Evolutionary conservation across 306 rosid species (phyloP).

Genomic region (Astragalus glycyphyllos): DNA sequence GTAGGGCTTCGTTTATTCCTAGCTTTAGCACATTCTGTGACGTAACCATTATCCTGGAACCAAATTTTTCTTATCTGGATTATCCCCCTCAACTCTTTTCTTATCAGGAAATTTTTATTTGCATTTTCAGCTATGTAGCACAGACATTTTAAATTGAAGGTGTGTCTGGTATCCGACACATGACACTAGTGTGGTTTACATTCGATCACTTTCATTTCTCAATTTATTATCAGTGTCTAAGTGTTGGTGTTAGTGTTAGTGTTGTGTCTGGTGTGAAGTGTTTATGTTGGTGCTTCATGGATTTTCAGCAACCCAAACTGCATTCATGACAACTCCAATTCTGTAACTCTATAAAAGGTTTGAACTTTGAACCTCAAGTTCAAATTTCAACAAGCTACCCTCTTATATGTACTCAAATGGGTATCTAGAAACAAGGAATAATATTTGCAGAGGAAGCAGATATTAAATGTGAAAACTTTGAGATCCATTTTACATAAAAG

Average conservation of each 20-base stretch:
- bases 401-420: constrained; percentile 34
- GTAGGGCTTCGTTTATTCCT: constrained; percentile 58
- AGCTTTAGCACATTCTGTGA: constrained; percentile 56
- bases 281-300: background rate
- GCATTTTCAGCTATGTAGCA: too few species aligned
- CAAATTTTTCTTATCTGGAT: constrained; percentile 71
- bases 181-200: too few species aligned
- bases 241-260: too few species aligned
- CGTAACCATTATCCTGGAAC: constrained; percentile 65
- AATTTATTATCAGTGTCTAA: too few species aligned
- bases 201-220: too few species aligned
- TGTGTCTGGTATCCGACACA: too few species aligned
- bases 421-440: background rate
- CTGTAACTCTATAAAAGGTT: background rate
- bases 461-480: too few species aligned
- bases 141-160: too few species aligned
- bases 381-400: constrained; percentile 17
- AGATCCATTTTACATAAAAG: background rate
- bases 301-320: constrained; percentile 6
- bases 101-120: constrained; percentile 13
- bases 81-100: constrained; percentile 58
- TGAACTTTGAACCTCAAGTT: constrained; percentile 24
- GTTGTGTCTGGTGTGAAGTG: too few species aligned
- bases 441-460: too few species aligned
- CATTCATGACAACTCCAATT: constrained; percentile 27